Evolutionary conservation across 805 yeast genomes (phyloP), one percentile per base, ranked within the genome.

Genomic region (Pichia rugopelliculosa): DNA sequence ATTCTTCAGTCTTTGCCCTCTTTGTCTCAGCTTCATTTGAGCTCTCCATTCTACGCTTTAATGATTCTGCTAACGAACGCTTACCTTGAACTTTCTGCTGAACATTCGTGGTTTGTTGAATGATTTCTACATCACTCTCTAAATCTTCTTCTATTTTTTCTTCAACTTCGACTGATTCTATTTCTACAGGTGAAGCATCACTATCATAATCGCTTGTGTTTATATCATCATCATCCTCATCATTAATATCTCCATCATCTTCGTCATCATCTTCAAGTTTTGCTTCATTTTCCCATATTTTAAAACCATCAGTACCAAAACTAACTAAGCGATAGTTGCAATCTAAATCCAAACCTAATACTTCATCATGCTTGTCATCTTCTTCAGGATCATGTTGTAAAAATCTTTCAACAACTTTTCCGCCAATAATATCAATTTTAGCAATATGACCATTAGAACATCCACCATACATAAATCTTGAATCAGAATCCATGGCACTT

Each of bases 261-360:
- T 59, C 69, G 0, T 55, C 65, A 1, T 50, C 58, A 13, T 44
- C 57, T 8, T 48, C 57, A 1, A 47, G 53, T 8, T 56, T 58
- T 2, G 46, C 46, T 3, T 48, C 56, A 25, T 64, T 68, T 11
- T 75, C 70, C 98, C 98, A 91, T 6, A 91, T 70, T 56, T 82
- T 84, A 48, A 91, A 68, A 24, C 74, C 72, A 41, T 86, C 91
- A 89, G 90, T 84, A 20, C 96, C 93, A 6, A 84, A 88, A 61
- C 86, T 80, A 3, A 86, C 78, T 46, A 89, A 68, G 50, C 96
- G 75, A 59, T 88, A 93, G 47, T 84, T 84, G 54, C 62, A 79
- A 62, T 91, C 99, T 46, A 87, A 70, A 59, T 89, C 97, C 53
- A 91, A 68, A 39, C 75, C 72, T 0, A 77, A 74, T 2, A 88